Conservation (phyloP, 2,329 filamentous ascomycete genomes). For the Pseudogymnoascus sp. region DNA sequence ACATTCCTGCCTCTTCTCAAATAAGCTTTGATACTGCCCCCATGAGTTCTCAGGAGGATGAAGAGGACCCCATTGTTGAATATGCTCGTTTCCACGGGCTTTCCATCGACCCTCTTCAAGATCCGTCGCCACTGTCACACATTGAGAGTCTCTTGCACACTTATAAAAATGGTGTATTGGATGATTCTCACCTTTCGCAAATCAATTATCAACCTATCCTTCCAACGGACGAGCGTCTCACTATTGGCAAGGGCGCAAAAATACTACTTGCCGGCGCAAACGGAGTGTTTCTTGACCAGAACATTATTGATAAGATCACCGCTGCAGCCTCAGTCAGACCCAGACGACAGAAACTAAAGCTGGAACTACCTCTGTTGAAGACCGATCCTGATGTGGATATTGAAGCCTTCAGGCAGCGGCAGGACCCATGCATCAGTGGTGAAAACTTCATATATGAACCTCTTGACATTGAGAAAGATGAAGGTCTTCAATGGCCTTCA, state of each 20-base stretch:
- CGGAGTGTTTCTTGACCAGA: constrained; percentile 11
- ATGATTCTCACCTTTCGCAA: constrained; percentile 15
- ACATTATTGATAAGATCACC: constrained; percentile 10
- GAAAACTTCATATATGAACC: constrained; percentile 23
- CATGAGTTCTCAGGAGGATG: background rate
- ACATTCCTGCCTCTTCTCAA: background rate
- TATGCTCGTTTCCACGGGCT: constrained; percentile 25
- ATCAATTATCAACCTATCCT: constrained; percentile 10
- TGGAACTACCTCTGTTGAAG: constrained; percentile 24
- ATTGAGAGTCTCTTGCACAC: constrained; percentile 14
- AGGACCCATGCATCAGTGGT: constrained; percentile 22
- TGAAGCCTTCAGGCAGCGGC: constrained; percentile 19
- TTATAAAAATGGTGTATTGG: background rate
- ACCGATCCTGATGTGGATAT: constrained; percentile 24
- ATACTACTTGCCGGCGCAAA: constrained; percentile 16
- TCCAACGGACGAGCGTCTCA: constrained; percentile 20
- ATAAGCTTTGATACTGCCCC: background rate
- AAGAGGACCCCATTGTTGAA: constrained; percentile 20
- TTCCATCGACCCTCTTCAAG: constrained; percentile 16
- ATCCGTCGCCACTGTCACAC: constrained; percentile 14
- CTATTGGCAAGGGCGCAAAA: constrained; percentile 19
- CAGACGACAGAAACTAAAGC: constrained; percentile 11
- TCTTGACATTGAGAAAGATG: constrained; percentile 20
- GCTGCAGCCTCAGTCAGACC: constrained; percentile 10
- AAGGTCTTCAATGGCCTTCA: constrained; percentile 20